Conservation (phyloP, 1,284 basidiomycete species). For the Microbotryum silenes-acaulis region DNA sequence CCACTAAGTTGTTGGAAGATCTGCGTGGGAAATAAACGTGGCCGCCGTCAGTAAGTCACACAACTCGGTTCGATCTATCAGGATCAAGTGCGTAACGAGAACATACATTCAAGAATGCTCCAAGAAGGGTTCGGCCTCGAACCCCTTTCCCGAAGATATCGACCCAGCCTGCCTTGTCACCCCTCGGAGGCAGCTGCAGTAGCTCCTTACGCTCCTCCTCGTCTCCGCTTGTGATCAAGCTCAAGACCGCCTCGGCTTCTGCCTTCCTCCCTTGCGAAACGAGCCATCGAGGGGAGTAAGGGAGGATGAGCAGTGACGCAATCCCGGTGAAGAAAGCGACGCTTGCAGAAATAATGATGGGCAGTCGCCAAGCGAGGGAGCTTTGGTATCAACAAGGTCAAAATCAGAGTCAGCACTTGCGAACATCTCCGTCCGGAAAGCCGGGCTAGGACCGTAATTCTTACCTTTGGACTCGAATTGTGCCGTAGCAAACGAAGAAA, state of each 20-base stretch:
- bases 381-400: background rate
- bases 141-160: constrained; percentile 25
- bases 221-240: constrained; percentile 33
- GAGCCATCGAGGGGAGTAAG: constrained; percentile 52
- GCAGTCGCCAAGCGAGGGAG: constrained; percentile 49
- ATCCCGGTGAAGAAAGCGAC: constrained; percentile 42
- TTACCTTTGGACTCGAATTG: background rate
- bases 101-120: constrained; percentile 42
- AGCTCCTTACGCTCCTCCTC: constrained; percentile 11
- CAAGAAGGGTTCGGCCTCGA: constrained; percentile 43
- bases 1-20: constrained; percentile 13
- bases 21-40: background rate
- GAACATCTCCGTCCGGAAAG: too few species aligned
- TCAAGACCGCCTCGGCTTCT: constrained; percentile 43
- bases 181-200: background rate
- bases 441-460: too few species aligned
- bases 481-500: constrained; percentile 49
- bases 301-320: constrained; percentile 38
- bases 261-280: constrained; percentile 43
- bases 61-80: too few species aligned
- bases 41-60: too few species aligned
- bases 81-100: background rate
- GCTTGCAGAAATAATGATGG: constrained; percentile 46
- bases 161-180: constrained; percentile 5
- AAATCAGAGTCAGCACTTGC: background rate